Base-by-base conservation (phyloP, 345 rosid genomes). In the Salix koriyanagi region DNA sequence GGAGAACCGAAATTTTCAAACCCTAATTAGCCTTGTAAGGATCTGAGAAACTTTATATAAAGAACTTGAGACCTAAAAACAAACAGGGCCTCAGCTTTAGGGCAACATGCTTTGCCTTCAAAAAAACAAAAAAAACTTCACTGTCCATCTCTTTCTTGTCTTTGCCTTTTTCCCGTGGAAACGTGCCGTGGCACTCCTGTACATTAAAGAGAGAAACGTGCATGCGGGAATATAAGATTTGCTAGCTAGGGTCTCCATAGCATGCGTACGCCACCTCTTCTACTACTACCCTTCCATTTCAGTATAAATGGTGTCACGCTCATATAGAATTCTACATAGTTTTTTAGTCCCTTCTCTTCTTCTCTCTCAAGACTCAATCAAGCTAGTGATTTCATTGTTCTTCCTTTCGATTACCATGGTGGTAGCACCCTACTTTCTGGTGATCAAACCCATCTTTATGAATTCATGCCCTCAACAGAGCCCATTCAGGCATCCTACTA, bases 211-310 rank as follows among this genome's bases (percentile, higher is more conserved):
- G 75, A 34, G 32, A 79, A 34, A 36, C 62, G 19, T 78, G 86
- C 89, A 84, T 81, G 89, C 87, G 85, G 85, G 81, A 81, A 84
- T 80, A 73, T 75, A 73, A 72, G 73, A 65, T 56, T 36, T 36
- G 37, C 37, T 61, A 69, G 4, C 44, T 65, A 42, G 56, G 15
- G 42, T 58, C 75, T 62, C 21, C 9, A 26, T n/a, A 19, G 56
- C 71, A 62, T 79, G 61, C 78, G 42, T 46, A 67, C 72, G 9
- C 71, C 42, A 32, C 72, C 44, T n/a, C 60, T 46, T 19, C 65
- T 30, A 34, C 32, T n/a, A 5, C 48, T 5, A 32, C 19, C 13
- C 8, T 50, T 16, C 37, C 44, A 16, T 56, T 41, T 64, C 23
- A 12, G 1, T 73, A 14, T 48, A 48, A 58, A 58, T 58, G 64